A percentile compares a stretch with the other conserved stretches of the same genome.
These are phyloP conservation scores for Boletus huronensis DNA, from an alignment of 768 basidiomycete genomes.

Conservation along the genomic window DNA sequence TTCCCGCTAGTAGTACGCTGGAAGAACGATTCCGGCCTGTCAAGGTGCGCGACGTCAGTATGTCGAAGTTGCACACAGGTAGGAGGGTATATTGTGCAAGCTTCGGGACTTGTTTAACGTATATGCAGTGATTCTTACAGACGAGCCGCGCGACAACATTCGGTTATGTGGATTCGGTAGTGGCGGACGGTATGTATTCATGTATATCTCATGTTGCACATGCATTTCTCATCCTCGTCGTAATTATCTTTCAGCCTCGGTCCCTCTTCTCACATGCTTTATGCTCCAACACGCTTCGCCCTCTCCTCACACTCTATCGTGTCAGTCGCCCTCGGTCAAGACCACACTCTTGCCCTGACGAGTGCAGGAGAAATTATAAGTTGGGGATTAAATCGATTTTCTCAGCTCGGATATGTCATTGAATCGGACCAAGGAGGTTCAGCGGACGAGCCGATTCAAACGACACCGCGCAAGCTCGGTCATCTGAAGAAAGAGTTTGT, in stretches of 20 bases:
- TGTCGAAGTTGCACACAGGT: conserved; percentile 92
- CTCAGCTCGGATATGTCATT: conserved; percentile 83
- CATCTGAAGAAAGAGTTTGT: conserved; percentile 76
- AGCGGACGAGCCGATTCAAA: conserved; percentile 73
- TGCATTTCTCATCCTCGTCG: neutral
- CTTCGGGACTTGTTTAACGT: neutral
- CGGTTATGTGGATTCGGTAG: conserved; percentile 88
- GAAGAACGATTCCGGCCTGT: conserved; percentile 58
- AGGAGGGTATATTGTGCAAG: conserved; percentile 6
- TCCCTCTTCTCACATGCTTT: conserved; percentile 73
- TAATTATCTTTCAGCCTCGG: conserved; percentile 52
- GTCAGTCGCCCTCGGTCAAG: conserved; percentile 83
- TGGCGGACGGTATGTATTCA: conserved; percentile 65
- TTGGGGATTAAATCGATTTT: conserved; percentile 89
- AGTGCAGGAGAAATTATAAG: conserved; percentile 77
- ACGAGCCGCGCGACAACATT: conserved; percentile 69
- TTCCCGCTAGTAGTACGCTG: conserved; percentile 23
- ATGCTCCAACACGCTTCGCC: conserved; percentile 57
- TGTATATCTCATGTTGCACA: neutral
- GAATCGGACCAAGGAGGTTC: conserved; percentile 48
- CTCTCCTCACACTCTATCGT: conserved; percentile 55
- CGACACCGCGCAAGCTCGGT: conserved; percentile 71
- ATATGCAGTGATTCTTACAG: conserved; percentile 56
- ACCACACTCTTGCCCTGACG: conserved; percentile 89
- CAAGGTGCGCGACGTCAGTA: conserved; percentile 60